phyloP scores from a whole-genome alignment of 176 grass and related monocot species.

The Aegilops speltoides region DNA sequence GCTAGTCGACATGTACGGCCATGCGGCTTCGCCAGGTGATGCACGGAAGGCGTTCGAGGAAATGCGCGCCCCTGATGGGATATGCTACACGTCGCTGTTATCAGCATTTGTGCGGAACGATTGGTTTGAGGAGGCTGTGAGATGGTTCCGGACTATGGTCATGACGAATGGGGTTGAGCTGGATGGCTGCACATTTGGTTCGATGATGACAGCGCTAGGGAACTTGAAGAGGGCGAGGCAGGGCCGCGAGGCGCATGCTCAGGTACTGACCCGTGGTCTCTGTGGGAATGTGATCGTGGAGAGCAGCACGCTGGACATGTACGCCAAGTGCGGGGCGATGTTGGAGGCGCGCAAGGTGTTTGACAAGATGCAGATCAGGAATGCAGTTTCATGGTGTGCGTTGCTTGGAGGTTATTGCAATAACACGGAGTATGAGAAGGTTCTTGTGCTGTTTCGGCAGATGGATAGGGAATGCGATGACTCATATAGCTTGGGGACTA shows the following conservation, averaged over 20 bases:
- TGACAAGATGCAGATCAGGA: conserved; percentile 59
- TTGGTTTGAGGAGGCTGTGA: conserved; percentile 54
- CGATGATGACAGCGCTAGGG: conserved; percentile 60
- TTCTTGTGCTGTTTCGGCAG: conserved; percentile 53
- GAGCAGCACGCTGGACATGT: conserved; percentile 84
- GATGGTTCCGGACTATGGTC: conserved; percentile 50
- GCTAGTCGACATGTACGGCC: conserved; percentile 78
- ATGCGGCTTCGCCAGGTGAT: conserved; percentile 13
- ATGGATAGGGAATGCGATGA: conserved; percentile 56
- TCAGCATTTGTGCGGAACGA: conserved; percentile 70
- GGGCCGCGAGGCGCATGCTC: conserved; percentile 60
- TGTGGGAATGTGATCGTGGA: conserved; percentile 77
- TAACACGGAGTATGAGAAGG: conserved; percentile 38
- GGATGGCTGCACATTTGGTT: conserved; percentile 73
- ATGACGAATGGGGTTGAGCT: not conserved
- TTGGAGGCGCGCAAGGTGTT: conserved; percentile 70
- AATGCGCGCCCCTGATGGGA: conserved; percentile 62
- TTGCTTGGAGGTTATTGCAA: conserved; percentile 77
- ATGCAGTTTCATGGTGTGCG: conserved; percentile 76
- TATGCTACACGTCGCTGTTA: conserved; percentile 82
- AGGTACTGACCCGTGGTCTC: conserved; percentile 53
- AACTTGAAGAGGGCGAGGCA: conserved; percentile 59
- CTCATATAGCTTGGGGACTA: conserved; percentile 60
- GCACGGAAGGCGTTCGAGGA: conserved; percentile 63
- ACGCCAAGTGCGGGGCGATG: conserved; percentile 65